Percentiles rank a stretch among this genome's conserved stretches.
These are phyloP conservation scores for Sphaerulina vaccinii DNA, from an alignment of 2,329 filamentous ascomycete species.

Conservation along the genomic window DNA sequence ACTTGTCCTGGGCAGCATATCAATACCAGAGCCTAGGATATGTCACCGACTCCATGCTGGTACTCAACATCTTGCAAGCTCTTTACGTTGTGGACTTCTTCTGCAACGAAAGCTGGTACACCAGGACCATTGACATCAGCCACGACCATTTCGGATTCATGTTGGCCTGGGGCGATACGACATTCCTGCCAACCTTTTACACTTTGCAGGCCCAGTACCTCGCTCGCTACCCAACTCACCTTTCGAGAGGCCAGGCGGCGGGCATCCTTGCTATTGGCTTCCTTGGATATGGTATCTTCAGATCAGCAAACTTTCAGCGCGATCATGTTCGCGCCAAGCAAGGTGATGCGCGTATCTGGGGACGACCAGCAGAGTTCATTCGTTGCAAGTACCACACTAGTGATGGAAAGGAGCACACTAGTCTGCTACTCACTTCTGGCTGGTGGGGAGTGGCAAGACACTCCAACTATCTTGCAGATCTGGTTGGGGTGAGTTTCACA, in stretches of 20 bases:
- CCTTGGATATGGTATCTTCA: conserved; percentile 22
- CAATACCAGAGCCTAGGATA: conserved; percentile 22
- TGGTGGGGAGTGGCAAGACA: conserved; percentile 27
- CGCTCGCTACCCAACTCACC: conserved; percentile 24
- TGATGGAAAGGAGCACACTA: conserved; percentile 22
- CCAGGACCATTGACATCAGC: conserved; percentile 26
- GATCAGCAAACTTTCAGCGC: conserved; percentile 22
- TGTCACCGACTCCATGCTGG: conserved; percentile 22
- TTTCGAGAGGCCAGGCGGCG: conserved; percentile 14
- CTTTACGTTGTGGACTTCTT: conserved; percentile 27
- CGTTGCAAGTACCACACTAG: conserved; percentile 20
- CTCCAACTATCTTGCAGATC: conserved; percentile 26
- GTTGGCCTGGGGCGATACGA: conserved; percentile 27
- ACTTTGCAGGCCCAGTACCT: conserved; percentile 26
- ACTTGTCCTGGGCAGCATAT: conserved; percentile 23
- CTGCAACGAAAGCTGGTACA: conserved; percentile 26
- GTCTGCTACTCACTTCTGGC: conserved; percentile 22
- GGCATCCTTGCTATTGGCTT: conserved; percentile 19
- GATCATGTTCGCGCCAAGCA: conserved; percentile 22
- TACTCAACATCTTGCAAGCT: conserved; percentile 22
- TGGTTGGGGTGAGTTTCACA: conserved; percentile 13
- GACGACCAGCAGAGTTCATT: conserved; percentile 24
- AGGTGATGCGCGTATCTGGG: conserved; percentile 22
- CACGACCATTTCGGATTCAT: conserved; percentile 30
- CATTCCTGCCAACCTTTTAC: conserved; percentile 26